Evolutionary conservation across 169 alveolate genomes (phyloP).

Genomic region (Cryptosporidium tyzzeri): DNA sequence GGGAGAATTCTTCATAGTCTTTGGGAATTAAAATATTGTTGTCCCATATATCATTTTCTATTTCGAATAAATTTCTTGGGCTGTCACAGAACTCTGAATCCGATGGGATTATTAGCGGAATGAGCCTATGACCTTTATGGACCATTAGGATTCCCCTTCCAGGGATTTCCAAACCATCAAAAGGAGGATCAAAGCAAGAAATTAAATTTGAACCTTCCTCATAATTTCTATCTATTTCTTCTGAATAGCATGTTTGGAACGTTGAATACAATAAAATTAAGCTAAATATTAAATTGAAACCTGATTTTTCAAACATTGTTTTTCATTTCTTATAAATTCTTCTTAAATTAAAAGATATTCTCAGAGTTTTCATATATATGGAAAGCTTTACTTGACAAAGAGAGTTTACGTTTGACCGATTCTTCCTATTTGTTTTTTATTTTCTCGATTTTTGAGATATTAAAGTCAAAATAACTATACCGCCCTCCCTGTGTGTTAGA

Average conservation of each 20-base stretch:
- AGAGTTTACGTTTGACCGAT: not conserved
- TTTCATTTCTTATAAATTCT: not conserved
- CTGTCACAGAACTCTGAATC: constrained; percentile 46
- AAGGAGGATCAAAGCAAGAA: constrained; percentile 53
- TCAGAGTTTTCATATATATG: not conserved
- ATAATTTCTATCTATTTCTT: not conserved
- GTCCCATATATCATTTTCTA: constrained; percentile 58
- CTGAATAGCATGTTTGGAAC: not conserved
- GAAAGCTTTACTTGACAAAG: not conserved
- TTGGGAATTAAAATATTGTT: constrained; percentile 3
- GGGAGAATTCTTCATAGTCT: constrained; percentile 53
- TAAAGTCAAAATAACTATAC: constrained; percentile 4
- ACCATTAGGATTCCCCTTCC: constrained; percentile 40
- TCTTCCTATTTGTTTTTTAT: not conserved
- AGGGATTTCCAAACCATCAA: constrained; percentile 56
- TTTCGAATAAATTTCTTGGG: constrained; percentile 4
- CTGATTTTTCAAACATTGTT: not conserved
- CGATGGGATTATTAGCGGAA: constrained; percentile 12
- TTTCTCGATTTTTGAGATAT: not conserved
- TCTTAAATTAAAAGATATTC: not conserved
- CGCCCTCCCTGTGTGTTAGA: constrained; percentile 41
- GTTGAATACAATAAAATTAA: not conserved
- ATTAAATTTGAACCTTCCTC: not conserved
- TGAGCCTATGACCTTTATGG: constrained; percentile 68
- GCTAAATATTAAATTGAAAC: not conserved